phyloP scores from a whole-genome alignment of 2,329 filamentous ascomycete species.

The Sclerotinia subarctica region DNA sequence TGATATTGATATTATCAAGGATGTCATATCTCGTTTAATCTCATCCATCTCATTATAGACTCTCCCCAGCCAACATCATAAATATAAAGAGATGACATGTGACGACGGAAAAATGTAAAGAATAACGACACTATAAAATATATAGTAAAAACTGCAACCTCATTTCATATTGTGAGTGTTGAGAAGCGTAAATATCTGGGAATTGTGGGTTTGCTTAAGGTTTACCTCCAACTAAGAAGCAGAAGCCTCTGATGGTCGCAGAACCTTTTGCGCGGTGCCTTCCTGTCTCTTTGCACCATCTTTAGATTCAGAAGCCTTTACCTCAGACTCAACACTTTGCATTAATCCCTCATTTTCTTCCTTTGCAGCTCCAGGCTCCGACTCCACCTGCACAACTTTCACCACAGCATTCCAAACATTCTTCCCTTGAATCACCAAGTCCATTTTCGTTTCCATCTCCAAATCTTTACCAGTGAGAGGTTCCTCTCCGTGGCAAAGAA shows the following conservation, averaged over 20 bases:
- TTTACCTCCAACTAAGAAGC: not conserved
- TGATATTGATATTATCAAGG: too few species aligned
- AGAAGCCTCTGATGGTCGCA: not conserved
- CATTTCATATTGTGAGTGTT: not conserved
- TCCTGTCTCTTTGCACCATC: not conserved
- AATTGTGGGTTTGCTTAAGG: not conserved
- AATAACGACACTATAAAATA: not conserved
- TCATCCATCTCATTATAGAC: too few species aligned
- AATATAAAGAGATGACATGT: not conserved
- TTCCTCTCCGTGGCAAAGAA: not conserved
- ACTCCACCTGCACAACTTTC: not conserved
- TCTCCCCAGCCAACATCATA: too few species aligned
- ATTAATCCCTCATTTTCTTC: not conserved
- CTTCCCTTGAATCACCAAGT: not conserved
- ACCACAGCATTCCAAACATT: not conserved
- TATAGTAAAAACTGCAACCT: not conserved
- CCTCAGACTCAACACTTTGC: not conserved
- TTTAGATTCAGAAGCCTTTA: not conserved
- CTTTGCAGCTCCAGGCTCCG: not conserved
- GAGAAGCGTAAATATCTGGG: not conserved
- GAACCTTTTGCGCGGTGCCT: not conserved
- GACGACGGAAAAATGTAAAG: not conserved
- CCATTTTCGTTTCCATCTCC: not conserved
- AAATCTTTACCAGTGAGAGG: not conserved
- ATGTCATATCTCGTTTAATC: too few species aligned